A percentile compares a stretch with the other conserved stretches of the same genome.
Evolutionary conservation across 1,139 yeast genomes (phyloP).

Genomic region (Debaryomyces psychrophilus): DNA sequence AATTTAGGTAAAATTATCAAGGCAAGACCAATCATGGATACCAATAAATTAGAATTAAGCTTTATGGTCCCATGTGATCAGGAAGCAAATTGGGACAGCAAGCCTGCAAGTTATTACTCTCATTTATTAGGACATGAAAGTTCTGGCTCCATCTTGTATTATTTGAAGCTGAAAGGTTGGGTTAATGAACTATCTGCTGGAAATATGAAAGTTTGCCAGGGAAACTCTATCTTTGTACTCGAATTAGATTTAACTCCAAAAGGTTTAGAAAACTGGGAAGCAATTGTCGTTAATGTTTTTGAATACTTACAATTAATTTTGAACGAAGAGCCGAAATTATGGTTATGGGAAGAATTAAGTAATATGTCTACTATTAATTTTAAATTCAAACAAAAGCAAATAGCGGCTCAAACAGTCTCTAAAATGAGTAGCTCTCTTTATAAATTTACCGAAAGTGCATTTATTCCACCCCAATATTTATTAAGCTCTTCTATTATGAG

Average conservation of each 20-base stretch:
- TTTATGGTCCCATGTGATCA: slow-evolving; percentile 79
- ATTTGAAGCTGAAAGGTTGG: slow-evolving; percentile 72
- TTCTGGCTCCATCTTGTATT: slow-evolving; percentile 74
- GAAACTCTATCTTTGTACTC: slow-evolving; percentile 65
- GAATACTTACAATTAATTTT: slow-evolving; percentile 68
- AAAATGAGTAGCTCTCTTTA: slow-evolving; percentile 49
- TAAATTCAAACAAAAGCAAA: slow-evolving; percentile 67
- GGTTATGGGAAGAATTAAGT: slow-evolving; percentile 55
- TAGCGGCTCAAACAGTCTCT: slow-evolving; percentile 64
- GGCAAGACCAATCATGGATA: slow-evolving; percentile 84
- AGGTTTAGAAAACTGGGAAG: slow-evolving; percentile 69
- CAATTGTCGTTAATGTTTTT: slow-evolving; percentile 61
- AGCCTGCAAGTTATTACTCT: slow-evolving; percentile 71
- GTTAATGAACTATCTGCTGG: slow-evolving; percentile 82
- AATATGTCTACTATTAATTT: slow-evolving; percentile 55
- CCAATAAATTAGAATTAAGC: slow-evolving; percentile 63
- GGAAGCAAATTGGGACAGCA: slow-evolving; percentile 61
- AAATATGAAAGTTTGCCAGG: slow-evolving; percentile 66
- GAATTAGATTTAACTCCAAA: slow-evolving; percentile 74
- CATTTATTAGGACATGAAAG: slow-evolving; percentile 92
- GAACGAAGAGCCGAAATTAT: slow-evolving; percentile 56
- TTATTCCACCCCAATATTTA: slow-evolving; percentile 65
- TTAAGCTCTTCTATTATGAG: slow-evolving; percentile 62
- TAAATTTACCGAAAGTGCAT: slow-evolving; percentile 37
- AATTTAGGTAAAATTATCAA: slow-evolving; percentile 58